Evolutionary conservation across 805 yeast species (phyloP).

Genomic region (Sungouiozyma ichnusensis): DNA sequence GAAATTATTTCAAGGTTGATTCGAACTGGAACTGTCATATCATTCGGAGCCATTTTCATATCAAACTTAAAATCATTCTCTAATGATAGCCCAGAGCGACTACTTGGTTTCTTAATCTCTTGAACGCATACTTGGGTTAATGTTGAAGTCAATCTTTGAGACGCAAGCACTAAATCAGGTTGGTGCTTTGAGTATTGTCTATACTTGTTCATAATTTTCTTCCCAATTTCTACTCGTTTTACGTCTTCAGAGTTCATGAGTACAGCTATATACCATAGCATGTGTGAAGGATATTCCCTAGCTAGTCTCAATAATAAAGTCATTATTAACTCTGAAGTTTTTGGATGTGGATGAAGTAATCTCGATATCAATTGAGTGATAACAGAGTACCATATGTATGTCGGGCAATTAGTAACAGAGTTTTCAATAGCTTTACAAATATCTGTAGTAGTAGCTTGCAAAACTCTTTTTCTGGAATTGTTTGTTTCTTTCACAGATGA

Average conservation of each 20-base stretch:
- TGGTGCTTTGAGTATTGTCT: constrained; percentile 6
- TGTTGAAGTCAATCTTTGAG: constrained; percentile 14
- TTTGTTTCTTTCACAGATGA: constrained; percentile 18
- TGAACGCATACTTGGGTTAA: constrained; percentile 21
- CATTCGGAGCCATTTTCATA: constrained; percentile 33
- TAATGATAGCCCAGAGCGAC: constrained; percentile 25
- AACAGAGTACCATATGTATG: constrained; percentile 67
- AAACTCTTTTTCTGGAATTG: constrained; percentile 15
- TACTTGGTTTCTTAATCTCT: constrained; percentile 14
- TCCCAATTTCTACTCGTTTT: constrained; percentile 39
- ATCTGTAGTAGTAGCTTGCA: constrained; percentile 31
- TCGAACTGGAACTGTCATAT: constrained; percentile 65
- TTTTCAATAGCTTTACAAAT: constrained; percentile 41
- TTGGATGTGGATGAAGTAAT: constrained; percentile 49
- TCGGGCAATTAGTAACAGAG: constrained; percentile 38
- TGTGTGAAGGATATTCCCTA: constrained; percentile 62
- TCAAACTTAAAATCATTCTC: constrained; percentile 36
- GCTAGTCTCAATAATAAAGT: constrained; percentile 50
- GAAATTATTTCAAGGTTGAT: constrained; percentile 57
- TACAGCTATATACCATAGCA: constrained; percentile 64
- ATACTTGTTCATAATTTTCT: constrained; percentile 32
- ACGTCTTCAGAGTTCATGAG: constrained; percentile 49
- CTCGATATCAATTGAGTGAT: constrained; percentile 80
- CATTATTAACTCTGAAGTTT: constrained; percentile 45
- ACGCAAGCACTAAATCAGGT: constrained; percentile 15